Evolutionary conservation across 2,329 filamentous ascomycete species (phyloP), one percentile per base, ranked within the genome.

Genomic region (Neonectria neomacrospora): DNA sequence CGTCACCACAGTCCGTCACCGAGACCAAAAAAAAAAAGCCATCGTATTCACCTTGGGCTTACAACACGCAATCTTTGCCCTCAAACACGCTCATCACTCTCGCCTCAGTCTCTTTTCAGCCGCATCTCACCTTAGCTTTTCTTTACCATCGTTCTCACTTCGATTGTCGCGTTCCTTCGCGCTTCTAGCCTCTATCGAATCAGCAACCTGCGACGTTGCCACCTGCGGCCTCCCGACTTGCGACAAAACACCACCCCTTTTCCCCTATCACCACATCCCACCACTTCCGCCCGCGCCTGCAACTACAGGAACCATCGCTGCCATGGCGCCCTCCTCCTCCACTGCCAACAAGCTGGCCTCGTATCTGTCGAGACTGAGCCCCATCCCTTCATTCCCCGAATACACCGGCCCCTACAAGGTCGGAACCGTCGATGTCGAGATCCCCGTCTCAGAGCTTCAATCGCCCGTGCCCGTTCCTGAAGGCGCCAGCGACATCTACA

Each of bases 391-490:
- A 1, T 94, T 96, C 61, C 90, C 92, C 4, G 81, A 88, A 4
- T 95, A 94, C 74, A 89, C 90, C 1, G 93, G 90, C 0, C 87
- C 87, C 0, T 90, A 91, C 75, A 84, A 84, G 65, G 90, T 93
- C 42, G 90, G 90, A 26, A 90, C 87, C 12, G 82, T 91, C 74
- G 93, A 96, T 72, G 84, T 95, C 67, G 93, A 97, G 80, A 87
- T 96, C 16, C 91, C 93, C 45, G 83, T 91, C 10, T 82, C 84
- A 28, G 84, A 88, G 51, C 80, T 90, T 6, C 75, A 83, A 2
- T 81, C 85, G 1, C 86, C 89, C 0, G 82, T 85, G 22, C 80
- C 83, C 3, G 77, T 81, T 8, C 86, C 87, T 6, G 80, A 83
- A 8, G 82, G 85, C 53, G 84, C 87, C 5, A 78, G 79, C 58